phyloP scores from a whole-genome alignment of 352 stramenopile genomes.

The Globisporangium radiosum region DNA sequence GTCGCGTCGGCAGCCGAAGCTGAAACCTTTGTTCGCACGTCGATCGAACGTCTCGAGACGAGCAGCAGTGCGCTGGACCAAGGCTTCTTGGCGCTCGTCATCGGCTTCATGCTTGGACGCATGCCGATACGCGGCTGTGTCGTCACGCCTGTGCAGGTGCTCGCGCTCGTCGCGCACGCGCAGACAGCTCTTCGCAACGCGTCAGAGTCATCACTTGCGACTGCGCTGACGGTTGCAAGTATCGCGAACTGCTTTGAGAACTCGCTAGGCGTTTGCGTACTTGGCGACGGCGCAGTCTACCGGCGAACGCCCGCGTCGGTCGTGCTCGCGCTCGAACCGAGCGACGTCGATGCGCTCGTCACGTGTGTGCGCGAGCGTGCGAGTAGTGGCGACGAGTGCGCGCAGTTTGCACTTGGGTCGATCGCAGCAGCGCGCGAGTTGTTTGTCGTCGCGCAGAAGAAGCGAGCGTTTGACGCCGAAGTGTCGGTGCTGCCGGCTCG shows the following conservation, averaged over 20 bases:
- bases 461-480: slow-evolving; percentile 42
- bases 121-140: slow-evolving; percentile 7
- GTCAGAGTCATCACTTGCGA: background rate
- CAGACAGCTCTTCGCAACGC: background rate
- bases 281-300: background rate
- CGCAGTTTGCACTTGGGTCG: slow-evolving; percentile 20
- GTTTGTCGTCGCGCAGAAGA: slow-evolving; percentile 40
- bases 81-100: slow-evolving; percentile 22
- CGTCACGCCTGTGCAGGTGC: background rate
- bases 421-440: slow-evolving; percentile 22
- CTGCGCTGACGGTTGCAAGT: slow-evolving; percentile 1
- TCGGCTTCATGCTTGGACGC: slow-evolving; percentile 19
- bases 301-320: background rate
- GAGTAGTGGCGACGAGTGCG: slow-evolving; percentile 5
- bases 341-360: slow-evolving; percentile 16
- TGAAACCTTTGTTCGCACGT: slow-evolving; percentile 27
- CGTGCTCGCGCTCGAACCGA: slow-evolving; percentile 4
- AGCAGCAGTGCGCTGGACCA: background rate
- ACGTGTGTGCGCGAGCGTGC: slow-evolving; percentile 15
- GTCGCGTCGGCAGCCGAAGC: slow-evolving; percentile 17
- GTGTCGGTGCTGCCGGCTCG: slow-evolving; percentile 23
- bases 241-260: slow-evolving; percentile 11
- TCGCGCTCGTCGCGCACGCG: slow-evolving; percentile 1
- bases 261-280: slow-evolving; percentile 8
- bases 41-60: slow-evolving; percentile 17